Conservation (phyloP, 2,329 filamentous ascomycete genomes). For the Penicillium sp. region DNA sequence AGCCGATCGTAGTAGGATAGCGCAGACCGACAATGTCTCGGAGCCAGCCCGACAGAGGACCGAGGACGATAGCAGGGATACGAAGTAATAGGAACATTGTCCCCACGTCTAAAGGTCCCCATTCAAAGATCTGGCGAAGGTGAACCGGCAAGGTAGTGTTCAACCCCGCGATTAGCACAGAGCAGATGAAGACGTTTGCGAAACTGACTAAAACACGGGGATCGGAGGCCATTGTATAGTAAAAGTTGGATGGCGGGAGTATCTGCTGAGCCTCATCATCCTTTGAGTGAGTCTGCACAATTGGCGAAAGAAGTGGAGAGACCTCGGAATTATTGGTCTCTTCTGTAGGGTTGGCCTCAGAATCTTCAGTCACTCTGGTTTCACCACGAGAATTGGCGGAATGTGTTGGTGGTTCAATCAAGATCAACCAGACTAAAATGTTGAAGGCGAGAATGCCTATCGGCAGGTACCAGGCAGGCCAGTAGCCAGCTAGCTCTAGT, state of each 20-base stretch:
- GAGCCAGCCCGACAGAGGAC: slow-evolving; percentile 29
- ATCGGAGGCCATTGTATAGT: slow-evolving; percentile 45
- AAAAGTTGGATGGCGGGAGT: slow-evolving; percentile 14
- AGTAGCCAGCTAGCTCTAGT: slow-evolving; percentile 32
- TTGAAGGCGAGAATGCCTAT: slow-evolving; percentile 29
- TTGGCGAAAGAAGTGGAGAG: slow-evolving; percentile 1
- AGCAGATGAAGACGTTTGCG: slow-evolving; percentile 47
- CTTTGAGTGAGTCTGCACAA: background rate
- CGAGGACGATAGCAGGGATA: slow-evolving; percentile 53
- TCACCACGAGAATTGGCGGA: background rate
- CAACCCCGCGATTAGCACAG: slow-evolving; percentile 53
- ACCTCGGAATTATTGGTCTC: background rate
- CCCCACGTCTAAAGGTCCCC: slow-evolving; percentile 56
- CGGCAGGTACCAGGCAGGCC: slow-evolving; percentile 30
- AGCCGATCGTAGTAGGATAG: slow-evolving; percentile 22
- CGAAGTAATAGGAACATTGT: slow-evolving; percentile 59
- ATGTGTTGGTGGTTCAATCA: slow-evolving; percentile 23
- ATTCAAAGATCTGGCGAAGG: slow-evolving; percentile 53
- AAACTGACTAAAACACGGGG: slow-evolving; percentile 43
- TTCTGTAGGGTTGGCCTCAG: background rate
- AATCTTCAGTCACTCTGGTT: background rate
- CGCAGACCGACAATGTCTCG: slow-evolving; percentile 26
- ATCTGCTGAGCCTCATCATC: background rate
- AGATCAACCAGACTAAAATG: slow-evolving; percentile 16
- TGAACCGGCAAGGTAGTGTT: slow-evolving; percentile 58